Evolutionary conservation across 129 eudicot species (phyloP).

Genomic region (Lactuca saligna): DNA sequence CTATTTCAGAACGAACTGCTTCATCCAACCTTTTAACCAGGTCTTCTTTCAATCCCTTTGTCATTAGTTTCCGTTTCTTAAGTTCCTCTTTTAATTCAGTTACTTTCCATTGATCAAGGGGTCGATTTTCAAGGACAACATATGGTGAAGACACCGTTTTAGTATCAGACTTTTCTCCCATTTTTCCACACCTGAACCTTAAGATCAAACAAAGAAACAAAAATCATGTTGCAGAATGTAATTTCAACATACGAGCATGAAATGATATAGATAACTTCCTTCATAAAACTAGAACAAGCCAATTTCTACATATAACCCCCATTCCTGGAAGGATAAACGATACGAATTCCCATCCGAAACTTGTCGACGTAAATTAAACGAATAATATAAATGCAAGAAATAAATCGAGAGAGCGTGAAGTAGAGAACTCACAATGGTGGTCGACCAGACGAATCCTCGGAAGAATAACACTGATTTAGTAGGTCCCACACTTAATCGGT

Average conservation of each 20-base stretch:
- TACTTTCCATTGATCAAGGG: constrained; percentile 95
- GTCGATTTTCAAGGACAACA: constrained; percentile 57
- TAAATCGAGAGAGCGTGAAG: not conserved
- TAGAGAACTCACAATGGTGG: constrained; percentile 31
- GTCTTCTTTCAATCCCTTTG: constrained; percentile 81
- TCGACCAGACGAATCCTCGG: constrained; percentile 12
- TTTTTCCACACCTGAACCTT: constrained; percentile 32
- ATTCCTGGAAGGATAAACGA: not conserved
- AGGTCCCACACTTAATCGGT: constrained; percentile 27
- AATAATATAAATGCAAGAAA: not conserved
- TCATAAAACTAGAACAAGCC: not conserved
- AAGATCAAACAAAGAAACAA: constrained; percentile 10
- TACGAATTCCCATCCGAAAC: not conserved
- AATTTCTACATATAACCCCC: constrained; percentile 7
- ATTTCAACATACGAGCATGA: not conserved
- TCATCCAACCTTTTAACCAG: constrained; percentile 72
- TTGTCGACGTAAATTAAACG: constrained; percentile 7
- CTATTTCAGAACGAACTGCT: constrained; percentile 56
- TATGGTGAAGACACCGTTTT: constrained; percentile 59
- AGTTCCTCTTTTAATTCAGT: constrained; percentile 93
- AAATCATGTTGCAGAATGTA: not conserved
- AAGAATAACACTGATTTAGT: constrained; percentile 18
- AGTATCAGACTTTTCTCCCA: constrained; percentile 29
- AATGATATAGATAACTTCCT: not conserved
- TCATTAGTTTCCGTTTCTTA: constrained; percentile 58